These are phyloP conservation scores for Xylaria multiplex DNA, from an alignment of 2,329 filamentous ascomycete genomes.

Conservation along the genomic window DNA sequence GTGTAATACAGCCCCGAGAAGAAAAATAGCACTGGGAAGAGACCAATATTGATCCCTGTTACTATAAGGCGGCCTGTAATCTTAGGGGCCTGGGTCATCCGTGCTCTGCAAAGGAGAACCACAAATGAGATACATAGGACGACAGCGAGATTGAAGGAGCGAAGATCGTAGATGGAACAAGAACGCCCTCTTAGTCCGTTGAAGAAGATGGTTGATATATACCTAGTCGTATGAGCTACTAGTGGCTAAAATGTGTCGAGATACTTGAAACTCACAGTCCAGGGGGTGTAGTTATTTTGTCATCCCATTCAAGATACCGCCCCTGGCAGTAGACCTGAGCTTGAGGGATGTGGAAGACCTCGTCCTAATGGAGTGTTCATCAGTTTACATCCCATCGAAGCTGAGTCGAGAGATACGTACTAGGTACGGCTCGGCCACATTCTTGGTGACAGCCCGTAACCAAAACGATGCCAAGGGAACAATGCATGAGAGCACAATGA, in stretches of 20 bases:
- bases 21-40: conserved; percentile 94
- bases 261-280: conserved; percentile 69
- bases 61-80: conserved; percentile 60
- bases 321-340: conserved; percentile 86
- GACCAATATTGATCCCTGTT: conserved; percentile 78
- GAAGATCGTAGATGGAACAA: conserved; percentile 57
- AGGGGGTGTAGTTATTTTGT: conserved; percentile 96
- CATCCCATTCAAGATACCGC: conserved; percentile 83
- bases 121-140: conserved; percentile 56
- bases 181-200: conserved; percentile 47
- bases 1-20: conserved; percentile 97
- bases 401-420: conserved; percentile 47
- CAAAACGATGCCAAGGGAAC: conserved; percentile 46
- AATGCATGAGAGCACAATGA: conserved; percentile 19
- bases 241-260: conserved; percentile 33
- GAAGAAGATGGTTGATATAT: conserved; percentile 55
- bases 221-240: conserved; percentile 42
- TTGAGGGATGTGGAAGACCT: conserved; percentile 90
- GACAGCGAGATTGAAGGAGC: conserved; percentile 60
- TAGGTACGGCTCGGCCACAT: conserved; percentile 65
- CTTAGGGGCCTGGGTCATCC: conserved; percentile 50
- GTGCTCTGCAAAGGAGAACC: conserved; percentile 62
- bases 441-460: conserved; percentile 52
- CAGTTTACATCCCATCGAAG: conserved; percentile 12
- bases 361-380: conserved; percentile 67